These are phyloP conservation scores for Ceratobasidium papillatum DNA, from an alignment of 1,284 basidiomycete species.

Conservation along the genomic window DNA sequence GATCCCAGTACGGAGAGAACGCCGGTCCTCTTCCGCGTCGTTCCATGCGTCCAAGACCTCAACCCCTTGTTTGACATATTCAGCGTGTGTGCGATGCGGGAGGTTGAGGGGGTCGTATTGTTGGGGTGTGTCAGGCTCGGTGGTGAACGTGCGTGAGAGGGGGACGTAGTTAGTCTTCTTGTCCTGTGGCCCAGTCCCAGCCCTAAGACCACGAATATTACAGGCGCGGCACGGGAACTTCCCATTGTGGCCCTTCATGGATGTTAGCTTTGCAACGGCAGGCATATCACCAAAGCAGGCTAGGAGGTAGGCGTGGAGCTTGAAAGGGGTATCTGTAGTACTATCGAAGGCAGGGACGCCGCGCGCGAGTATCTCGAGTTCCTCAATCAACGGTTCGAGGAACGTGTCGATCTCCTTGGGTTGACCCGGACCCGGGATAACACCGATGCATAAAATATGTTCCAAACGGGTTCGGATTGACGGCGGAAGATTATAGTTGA, in stretches of 20 bases:
- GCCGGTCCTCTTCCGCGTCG: neutral
- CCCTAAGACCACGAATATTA: conserved; percentile 14
- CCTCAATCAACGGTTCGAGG: conserved; percentile 22
- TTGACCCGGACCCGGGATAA: conserved; percentile 32
- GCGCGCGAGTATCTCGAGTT: conserved; percentile 15
- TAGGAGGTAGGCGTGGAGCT: conserved; percentile 24
- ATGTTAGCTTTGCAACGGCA: conserved; percentile 40
- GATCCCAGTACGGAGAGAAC: conserved; percentile 14
- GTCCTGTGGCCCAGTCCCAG: neutral
- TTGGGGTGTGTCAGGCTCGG: neutral
- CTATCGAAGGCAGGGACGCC: conserved; percentile 37
- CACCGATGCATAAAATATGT: conserved; percentile 20
- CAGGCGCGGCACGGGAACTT: conserved; percentile 40
- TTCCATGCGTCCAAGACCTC: conserved; percentile 7
- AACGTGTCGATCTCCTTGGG: conserved; percentile 22
- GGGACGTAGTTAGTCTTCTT: conserved; percentile 30
- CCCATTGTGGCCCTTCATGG: conserved; percentile 42
- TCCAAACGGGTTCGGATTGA: conserved; percentile 4
- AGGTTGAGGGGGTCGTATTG: neutral
- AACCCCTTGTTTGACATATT: neutral
- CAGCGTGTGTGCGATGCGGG: neutral
- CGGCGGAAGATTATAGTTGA: conserved; percentile 35
- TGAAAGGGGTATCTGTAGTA: neutral
- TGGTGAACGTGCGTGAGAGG: conserved; percentile 21
- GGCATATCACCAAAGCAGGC: conserved; percentile 42